A percentile compares a stretch with the other conserved stretches of the same genome.
phyloP scores from a whole-genome alignment of 768 basidiomycete species.

The Mycena vulgaris region DNA sequence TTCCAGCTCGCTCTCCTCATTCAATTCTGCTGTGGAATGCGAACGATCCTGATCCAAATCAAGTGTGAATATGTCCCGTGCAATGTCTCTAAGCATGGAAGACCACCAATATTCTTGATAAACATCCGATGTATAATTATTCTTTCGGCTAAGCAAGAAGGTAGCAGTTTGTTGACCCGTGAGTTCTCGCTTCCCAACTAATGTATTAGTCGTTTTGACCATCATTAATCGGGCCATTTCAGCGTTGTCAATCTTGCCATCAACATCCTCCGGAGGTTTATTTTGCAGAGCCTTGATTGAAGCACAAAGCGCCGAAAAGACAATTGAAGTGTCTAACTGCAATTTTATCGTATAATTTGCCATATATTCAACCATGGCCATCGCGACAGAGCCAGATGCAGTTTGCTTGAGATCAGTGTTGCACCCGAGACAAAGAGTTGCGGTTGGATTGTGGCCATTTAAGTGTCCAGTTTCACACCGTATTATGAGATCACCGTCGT shows the following conservation, averaged over 20 bases:
- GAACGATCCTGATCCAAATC: slow-evolving; percentile 1
- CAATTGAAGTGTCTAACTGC: too few relatives aligned
- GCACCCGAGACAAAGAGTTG: slow-evolving; percentile 12
- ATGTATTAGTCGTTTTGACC: slow-evolving; percentile 23
- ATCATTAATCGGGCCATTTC: slow-evolving; percentile 20
- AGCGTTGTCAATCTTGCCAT: slow-evolving; percentile 23
- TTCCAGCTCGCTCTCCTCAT: background rate
- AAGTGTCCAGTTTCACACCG: slow-evolving; percentile 29
- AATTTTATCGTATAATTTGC: too few relatives aligned
- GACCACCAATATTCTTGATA: slow-evolving; percentile 29
- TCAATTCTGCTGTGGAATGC: background rate
- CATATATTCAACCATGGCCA: slow-evolving; percentile 31
- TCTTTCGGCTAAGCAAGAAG: slow-evolving; percentile 16
- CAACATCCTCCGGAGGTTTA: slow-evolving; percentile 28
- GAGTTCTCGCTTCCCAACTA: slow-evolving; percentile 22
- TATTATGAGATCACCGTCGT: slow-evolving; percentile 18
- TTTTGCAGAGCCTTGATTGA: slow-evolving; percentile 31
- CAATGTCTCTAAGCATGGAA: slow-evolving; percentile 21
- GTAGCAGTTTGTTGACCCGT: slow-evolving; percentile 28
- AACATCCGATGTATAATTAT: slow-evolving; percentile 14
- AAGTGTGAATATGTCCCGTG: slow-evolving; percentile 38
- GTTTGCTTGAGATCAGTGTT: slow-evolving; percentile 29
- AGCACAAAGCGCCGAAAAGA: slow-evolving; percentile 38
- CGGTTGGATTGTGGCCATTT: slow-evolving; percentile 30
- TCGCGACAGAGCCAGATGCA: slow-evolving; percentile 34